Conservation (phyloP, 768 basidiomycete genomes). For the Pisolithus albus region DNA sequence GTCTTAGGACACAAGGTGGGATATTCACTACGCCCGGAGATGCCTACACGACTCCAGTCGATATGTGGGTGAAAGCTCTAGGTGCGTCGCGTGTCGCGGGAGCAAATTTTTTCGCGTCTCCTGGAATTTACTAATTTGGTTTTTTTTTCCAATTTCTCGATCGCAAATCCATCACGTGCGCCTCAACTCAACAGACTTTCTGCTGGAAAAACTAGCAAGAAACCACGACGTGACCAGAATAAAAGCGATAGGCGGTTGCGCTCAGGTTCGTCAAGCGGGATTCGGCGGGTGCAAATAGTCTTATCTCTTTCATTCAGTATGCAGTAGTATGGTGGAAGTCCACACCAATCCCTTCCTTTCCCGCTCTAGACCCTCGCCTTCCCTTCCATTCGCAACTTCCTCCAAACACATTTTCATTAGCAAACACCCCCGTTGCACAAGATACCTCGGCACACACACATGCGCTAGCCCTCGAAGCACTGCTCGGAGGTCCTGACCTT, state of each 20-base stretch:
- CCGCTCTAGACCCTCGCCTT: constrained; percentile 64
- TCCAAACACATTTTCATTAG: constrained; percentile 58
- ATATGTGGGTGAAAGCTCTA: constrained; percentile 86
- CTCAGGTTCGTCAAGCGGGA: constrained; percentile 49
- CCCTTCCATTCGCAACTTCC: constrained; percentile 65
- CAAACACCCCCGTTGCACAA: constrained; percentile 69
- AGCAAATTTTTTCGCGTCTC: constrained; percentile 50
- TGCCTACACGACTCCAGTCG: constrained; percentile 81
- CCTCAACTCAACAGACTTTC: constrained; percentile 45
- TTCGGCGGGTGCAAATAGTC: constrained; percentile 1
- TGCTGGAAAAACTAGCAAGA: constrained; percentile 67
- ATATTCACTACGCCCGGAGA: constrained; percentile 84
- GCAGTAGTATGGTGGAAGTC: constrained; percentile 87
- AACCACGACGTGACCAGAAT: constrained; percentile 67
- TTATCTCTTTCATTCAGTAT: constrained; percentile 32
- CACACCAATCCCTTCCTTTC: constrained; percentile 63
- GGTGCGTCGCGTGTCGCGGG: constrained; percentile 55
- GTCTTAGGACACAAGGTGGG: constrained; percentile 69
- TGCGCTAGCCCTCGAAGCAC: constrained; percentile 65
- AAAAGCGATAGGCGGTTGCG: constrained; percentile 69
- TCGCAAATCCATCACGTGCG: constrained; percentile 26
- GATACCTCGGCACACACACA: constrained; percentile 79
- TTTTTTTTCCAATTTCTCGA: constrained; percentile 22
- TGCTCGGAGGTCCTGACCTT: constrained; percentile 70
- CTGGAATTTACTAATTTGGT: constrained; percentile 31